Conservation (phyloP, 2,329 filamentous ascomycete species). For the Fusarium siculi region DNA sequence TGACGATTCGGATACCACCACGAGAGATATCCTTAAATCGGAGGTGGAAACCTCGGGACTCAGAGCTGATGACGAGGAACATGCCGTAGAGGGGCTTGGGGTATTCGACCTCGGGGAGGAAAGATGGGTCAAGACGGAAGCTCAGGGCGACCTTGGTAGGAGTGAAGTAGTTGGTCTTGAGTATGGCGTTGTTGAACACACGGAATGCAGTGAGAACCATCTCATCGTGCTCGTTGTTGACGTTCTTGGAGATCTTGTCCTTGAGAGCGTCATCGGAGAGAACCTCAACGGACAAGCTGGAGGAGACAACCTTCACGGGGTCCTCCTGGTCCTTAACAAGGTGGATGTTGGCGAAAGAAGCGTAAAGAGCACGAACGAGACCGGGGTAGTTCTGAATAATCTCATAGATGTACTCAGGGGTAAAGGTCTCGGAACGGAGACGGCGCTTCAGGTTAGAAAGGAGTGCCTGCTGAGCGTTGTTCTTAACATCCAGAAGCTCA, state of each 20-base stretch:
- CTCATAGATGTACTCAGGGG: slow-evolving; percentile 96
- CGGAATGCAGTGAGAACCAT: slow-evolving; percentile 98
- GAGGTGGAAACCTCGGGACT: slow-evolving; percentile 96
- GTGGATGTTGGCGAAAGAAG: slow-evolving; percentile 91
- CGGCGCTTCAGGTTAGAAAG: slow-evolving; percentile 95
- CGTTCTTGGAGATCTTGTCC: slow-evolving; percentile 81
- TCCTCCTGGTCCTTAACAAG: slow-evolving; percentile 65
- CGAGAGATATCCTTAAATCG: slow-evolving; percentile 97
- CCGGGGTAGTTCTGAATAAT: slow-evolving; percentile 93
- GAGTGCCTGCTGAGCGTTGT: slow-evolving; percentile 86
- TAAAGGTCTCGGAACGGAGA: slow-evolving; percentile 95
- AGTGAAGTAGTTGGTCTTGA: slow-evolving; percentile 98
- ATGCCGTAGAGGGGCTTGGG: slow-evolving; percentile 94
- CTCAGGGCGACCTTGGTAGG: slow-evolving; percentile 98
- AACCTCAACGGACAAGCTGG: slow-evolving; percentile 71
- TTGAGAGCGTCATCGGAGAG: slow-evolving; percentile 79
- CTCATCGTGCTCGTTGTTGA: slow-evolving; percentile 92
- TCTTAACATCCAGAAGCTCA: slow-evolving; percentile 81
- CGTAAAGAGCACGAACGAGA: slow-evolving; percentile 87
- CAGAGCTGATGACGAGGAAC: slow-evolving; percentile 97
- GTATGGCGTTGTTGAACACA: slow-evolving; percentile 90
- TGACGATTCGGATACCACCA: slow-evolving; percentile 97
- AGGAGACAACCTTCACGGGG: slow-evolving; percentile 62
- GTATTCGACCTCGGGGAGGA: slow-evolving; percentile 92
- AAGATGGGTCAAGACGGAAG: slow-evolving; percentile 90